phyloP scores from a whole-genome alignment of 257 asterid species.

The Solanum paucissectum region DNA sequence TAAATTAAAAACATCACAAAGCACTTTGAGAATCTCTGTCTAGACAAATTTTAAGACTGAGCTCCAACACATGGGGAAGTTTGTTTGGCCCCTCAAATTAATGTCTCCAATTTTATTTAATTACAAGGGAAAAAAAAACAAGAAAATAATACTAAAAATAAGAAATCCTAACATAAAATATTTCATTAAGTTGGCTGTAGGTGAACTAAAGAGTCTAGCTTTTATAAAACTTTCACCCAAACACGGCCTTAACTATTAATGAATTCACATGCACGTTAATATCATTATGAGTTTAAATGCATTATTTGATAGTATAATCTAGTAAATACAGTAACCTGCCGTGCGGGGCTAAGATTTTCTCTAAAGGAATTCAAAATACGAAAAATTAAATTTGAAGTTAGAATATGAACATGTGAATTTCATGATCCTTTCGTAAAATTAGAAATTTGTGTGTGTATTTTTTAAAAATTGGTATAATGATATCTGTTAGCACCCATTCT shows the following conservation, averaged over 20 bases:
- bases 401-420: fast-evolving
- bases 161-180: neutral
- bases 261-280: neutral
- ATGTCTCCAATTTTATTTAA: neutral
- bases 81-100: neutral
- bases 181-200: neutral
- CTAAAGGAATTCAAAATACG: too few species aligned
- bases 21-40: neutral
- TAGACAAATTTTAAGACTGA: neutral
- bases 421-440: fast-evolving
- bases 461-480: neutral
- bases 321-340: fast-evolving
- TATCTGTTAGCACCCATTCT: neutral
- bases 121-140: neutral
- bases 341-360: fast-evolving
- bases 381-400: too few species aligned
- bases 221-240: neutral
- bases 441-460: too few species aligned
- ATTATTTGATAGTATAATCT: neutral
- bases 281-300: neutral
- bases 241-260: neutral
- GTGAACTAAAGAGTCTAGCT: neutral
- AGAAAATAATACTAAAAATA: neutral
- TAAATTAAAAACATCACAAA: neutral
- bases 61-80: neutral